These are phyloP conservation scores for Penicillium sp. DNA, from an alignment of 2,329 filamentous ascomycete species.

Conservation along the genomic window DNA sequence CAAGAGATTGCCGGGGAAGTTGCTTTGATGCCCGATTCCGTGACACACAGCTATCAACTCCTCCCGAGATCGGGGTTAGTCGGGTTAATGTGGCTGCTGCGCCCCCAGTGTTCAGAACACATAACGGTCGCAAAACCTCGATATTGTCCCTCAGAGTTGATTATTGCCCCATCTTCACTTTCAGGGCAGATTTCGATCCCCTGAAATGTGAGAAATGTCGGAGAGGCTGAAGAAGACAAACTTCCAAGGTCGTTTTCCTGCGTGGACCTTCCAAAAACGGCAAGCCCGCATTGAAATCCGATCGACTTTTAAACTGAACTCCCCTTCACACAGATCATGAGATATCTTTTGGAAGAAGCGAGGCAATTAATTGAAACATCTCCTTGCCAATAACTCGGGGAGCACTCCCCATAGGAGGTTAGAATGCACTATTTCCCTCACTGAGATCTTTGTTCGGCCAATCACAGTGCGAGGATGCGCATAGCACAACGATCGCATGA, in stretches of 20 bases:
- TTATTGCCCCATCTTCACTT: neutral
- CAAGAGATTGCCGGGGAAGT: neutral
- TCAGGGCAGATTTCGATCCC: neutral
- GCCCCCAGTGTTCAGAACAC: neutral
- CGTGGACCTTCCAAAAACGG: slow-evolving; percentile 21
- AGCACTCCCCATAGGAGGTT: slow-evolving; percentile 14
- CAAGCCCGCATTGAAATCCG: neutral
- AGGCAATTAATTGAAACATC: slow-evolving; percentile 17
- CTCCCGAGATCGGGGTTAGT: neutral
- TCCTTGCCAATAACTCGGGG: slow-evolving; percentile 3
- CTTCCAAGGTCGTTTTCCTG: slow-evolving; percentile 7
- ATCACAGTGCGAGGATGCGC: slow-evolving; percentile 10
- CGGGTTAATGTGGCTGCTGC: neutral
- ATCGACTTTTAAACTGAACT: neutral
- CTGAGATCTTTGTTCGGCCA: slow-evolving; percentile 23
- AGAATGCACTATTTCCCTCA: slow-evolving; percentile 13
- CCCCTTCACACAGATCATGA: neutral
- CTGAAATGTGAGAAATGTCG: neutral
- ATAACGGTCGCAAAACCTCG: neutral
- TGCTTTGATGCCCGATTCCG: slow-evolving; percentile 1
- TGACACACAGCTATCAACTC: slow-evolving; percentile 8
- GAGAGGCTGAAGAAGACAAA: neutral
- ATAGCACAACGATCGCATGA: slow-evolving; percentile 2
- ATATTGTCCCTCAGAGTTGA: neutral
- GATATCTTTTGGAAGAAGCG: slow-evolving; percentile 2